Evolutionary conservation across 257 asterid species (phyloP).

Genomic region (Vinca minor): DNA sequence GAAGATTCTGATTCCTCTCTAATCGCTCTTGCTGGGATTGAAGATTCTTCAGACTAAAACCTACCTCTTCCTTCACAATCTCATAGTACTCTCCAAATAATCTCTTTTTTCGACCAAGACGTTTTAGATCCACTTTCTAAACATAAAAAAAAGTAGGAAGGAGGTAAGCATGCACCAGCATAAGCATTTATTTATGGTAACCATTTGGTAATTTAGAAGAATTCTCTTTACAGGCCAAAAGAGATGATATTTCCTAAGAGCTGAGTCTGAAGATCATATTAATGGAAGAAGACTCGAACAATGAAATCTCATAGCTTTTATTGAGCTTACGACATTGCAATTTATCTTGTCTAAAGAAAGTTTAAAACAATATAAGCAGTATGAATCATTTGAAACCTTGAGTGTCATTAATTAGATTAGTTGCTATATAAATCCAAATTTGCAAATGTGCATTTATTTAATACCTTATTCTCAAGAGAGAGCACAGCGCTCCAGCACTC

Average conservation of each 20-base stretch:
- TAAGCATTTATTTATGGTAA: neutral
- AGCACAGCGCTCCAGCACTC: slow-evolving; percentile 40
- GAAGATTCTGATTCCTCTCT: slow-evolving; percentile 19
- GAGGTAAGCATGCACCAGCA: neutral
- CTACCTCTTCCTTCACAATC: slow-evolving; percentile 37
- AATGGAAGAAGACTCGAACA: too few species aligned
- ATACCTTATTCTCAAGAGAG: slow-evolving; percentile 50
- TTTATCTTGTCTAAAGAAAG: too few species aligned
- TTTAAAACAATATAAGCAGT: too few species aligned
- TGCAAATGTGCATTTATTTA: slow-evolving; percentile 31
- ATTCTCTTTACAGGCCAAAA: neutral
- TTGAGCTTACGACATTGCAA: too few species aligned
- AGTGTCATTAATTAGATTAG: too few species aligned
- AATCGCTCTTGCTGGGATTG: slow-evolving; percentile 22
- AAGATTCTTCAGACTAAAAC: slow-evolving; percentile 36
- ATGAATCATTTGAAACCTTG: too few species aligned
- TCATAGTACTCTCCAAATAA: slow-evolving; percentile 53
- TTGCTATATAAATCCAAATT: neutral
- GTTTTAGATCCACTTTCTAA: slow-evolving; percentile 42
- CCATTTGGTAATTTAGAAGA: neutral
- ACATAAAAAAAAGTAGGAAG: too few species aligned
- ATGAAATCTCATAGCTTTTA: too few species aligned
- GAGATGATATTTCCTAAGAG: too few species aligned
- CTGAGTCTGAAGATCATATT: too few species aligned
- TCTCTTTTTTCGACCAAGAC: slow-evolving; percentile 37